A percentile compares a stretch with the other conserved stretches of the same genome.
Conservation (phyloP, 805 yeast genomes). For the Nakazawaea anatomiae region DNA sequence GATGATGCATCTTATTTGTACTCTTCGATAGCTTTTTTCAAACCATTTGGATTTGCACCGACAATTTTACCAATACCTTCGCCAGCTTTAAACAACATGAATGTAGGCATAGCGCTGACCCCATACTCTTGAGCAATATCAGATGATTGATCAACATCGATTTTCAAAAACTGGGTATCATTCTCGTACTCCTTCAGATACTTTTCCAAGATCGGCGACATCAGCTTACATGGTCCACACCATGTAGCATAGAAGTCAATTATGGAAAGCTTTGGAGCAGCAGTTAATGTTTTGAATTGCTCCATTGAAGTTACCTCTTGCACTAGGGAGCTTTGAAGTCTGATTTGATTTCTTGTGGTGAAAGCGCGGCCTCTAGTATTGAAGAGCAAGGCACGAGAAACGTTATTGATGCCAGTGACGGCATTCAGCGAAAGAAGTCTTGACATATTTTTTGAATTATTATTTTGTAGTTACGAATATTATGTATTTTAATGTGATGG, state of each 20-base stretch:
- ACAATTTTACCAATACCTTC: slow-evolving; percentile 49
- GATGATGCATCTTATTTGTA: slow-evolving; percentile 2
- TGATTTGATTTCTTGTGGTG: not conserved
- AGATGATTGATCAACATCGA: slow-evolving; percentile 60
- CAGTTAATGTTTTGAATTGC: slow-evolving; percentile 30
- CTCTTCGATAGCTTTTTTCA: slow-evolving; percentile 23
- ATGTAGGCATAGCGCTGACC: slow-evolving; percentile 74
- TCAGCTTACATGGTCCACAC: slow-evolving; percentile 80
- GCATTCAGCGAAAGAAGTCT: not conserved
- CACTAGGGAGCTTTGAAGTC: slow-evolving; percentile 16
- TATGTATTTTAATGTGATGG: no score
- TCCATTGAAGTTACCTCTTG: slow-evolving; percentile 26
- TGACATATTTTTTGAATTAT: not conserved
- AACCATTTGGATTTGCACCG: slow-evolving; percentile 52
- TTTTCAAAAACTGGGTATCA: slow-evolving; percentile 57
- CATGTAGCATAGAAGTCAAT: slow-evolving; percentile 68
- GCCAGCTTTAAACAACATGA: slow-evolving; percentile 56
- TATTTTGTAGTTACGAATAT: no score
- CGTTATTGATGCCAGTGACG: not conserved
- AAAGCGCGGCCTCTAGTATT: not conserved
- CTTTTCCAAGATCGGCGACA: slow-evolving; percentile 48
- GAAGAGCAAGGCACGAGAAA: not conserved
- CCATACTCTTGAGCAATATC: slow-evolving; percentile 59
- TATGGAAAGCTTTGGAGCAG: slow-evolving; percentile 36
- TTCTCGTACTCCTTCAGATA: slow-evolving; percentile 33